Percentiles rank a stretch among this genome's conserved stretches.
Conservation (phyloP, 257 asterid genomes). For the Nemophila menziesii region DNA sequence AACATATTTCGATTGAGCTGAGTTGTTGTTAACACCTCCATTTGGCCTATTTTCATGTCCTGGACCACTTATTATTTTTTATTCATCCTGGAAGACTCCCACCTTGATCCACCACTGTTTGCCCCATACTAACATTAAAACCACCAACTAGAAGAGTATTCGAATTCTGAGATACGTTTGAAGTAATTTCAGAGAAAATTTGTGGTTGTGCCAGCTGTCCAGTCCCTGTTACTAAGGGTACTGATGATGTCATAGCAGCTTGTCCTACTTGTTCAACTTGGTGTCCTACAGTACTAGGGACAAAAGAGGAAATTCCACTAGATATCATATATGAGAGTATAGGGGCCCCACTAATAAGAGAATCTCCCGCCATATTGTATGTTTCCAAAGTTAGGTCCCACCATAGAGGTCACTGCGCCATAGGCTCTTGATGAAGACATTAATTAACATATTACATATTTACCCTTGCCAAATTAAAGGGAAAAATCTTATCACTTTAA, state of each 20-base stretch:
- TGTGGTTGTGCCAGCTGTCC: too few species aligned
- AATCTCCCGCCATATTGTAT: slow-evolving; percentile 59
- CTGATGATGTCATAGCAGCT: slow-evolving; percentile 49
- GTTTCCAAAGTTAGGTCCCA: slow-evolving; percentile 60
- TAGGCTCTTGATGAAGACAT: too few species aligned
- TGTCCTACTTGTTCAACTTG: too few species aligned
- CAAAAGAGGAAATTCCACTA: slow-evolving; percentile 74
- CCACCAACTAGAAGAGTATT: slow-evolving; percentile 43
- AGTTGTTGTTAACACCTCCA: too few species aligned
- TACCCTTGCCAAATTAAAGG: too few species aligned
- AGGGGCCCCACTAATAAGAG: slow-evolving; percentile 72
- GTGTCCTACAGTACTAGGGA: too few species aligned
- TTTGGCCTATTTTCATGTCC: slow-evolving; percentile 34
- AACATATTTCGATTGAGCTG: slow-evolving; percentile 66
- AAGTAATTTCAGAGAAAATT: too few species aligned
- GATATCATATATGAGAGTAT: slow-evolving; percentile 83
- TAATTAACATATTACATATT: too few species aligned
- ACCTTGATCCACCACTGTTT: too few species aligned
- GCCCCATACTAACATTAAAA: too few species aligned
- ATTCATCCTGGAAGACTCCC: too few species aligned
- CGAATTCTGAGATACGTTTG: slow-evolving; percentile 37
- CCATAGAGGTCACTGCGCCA: slow-evolving; percentile 59
- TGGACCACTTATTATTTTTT: slow-evolving; percentile 57
- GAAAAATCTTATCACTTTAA: too few species aligned
- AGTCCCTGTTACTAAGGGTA: slow-evolving; percentile 42